Evolutionary conservation across 2,329 filamentous ascomycete genomes (phyloP).

Genomic region (Cladosporium sp.): DNA sequence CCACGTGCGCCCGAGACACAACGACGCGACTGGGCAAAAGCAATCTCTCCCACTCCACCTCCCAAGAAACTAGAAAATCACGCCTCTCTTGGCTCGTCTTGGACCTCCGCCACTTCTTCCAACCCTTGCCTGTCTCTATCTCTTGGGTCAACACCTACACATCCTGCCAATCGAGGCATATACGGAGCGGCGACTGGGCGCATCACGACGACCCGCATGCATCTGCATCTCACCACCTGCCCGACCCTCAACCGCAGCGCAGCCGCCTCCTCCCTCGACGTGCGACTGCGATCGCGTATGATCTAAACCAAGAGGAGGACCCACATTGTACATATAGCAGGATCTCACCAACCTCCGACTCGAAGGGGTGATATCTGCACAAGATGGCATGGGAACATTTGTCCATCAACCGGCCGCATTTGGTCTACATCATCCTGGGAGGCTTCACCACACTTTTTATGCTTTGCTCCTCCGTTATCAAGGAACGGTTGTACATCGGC

Average conservation of each 20-base stretch:
- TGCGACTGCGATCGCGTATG: constrained; percentile 16
- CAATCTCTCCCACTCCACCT: constrained; percentile 6
- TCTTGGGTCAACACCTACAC: not conserved
- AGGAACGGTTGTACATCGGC: constrained; percentile 97
- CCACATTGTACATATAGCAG: constrained; percentile 8
- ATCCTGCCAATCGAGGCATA: constrained; percentile 20
- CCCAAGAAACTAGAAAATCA: constrained; percentile 13
- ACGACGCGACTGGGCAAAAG: constrained; percentile 6
- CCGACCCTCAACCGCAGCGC: constrained; percentile 15
- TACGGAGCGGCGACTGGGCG: constrained; percentile 34
- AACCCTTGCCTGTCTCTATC: not conserved
- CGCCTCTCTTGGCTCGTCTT: constrained; percentile 8
- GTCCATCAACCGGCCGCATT: constrained; percentile 84
- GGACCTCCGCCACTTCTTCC: constrained; percentile 1
- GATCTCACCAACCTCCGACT: no score
- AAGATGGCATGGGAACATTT: constrained; percentile 75
- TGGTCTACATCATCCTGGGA: constrained; percentile 97
- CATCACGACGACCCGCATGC: constrained; percentile 21
- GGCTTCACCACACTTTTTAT: constrained; percentile 98
- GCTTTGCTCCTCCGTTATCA: constrained; percentile 96
- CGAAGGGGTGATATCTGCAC: not conserved
- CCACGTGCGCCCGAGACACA: constrained; percentile 7
- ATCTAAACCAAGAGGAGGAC: constrained; percentile 11
- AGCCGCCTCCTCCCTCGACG: constrained; percentile 13
- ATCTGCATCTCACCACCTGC: constrained; percentile 10